Base-by-base conservation (phyloP, 2,329 filamentous ascomycete genomes). In the Aschersonia sp. region DNA sequence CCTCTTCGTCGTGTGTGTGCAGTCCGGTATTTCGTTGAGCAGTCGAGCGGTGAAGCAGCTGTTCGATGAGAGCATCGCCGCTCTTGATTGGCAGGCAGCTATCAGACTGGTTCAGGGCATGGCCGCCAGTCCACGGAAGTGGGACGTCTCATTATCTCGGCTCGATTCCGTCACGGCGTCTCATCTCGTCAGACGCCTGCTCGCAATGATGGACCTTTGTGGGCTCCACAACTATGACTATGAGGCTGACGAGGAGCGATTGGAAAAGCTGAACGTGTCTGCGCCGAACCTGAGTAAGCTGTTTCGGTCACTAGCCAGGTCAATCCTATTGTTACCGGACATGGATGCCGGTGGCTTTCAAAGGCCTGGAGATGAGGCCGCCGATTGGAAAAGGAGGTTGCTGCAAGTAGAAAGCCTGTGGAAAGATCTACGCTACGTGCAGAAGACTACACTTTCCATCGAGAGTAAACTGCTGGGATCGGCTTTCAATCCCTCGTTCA, bases 1-100 rank as follows among this genome's bases (percentile, higher is more conserved):
- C 4, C 60, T 73, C 10, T 65, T 74, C 40, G 55, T 66, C 39
- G 56, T 63, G 1, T 66, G 62, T 41, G 55, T 75, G 41, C 54
- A 59, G 41, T 55, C 63, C 11, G 61, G 62, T 4, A 58, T 66
- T 22, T 45, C 49, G 0, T 45, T 70, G 45, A 59, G 61, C 48
- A 52, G 54, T 3, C 53, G 58, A 14, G 53, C 62, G 1, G 55
- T 68, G n/a, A 57, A 53, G 43, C 59, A 64, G 14, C 47, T 74
- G 2, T 55, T 74, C 30, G 65, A 70, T 44, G 58, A 65, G 31
- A 70, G 68, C 48, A 59, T 72, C 8, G 55, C 60, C 41, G 57
- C 60, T 4, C 52, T 72, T 14, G 70, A 74, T 50, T 66, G 63
- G 63, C 59, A 50, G 45, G 61, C 59, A 30, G 58, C 62, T 1